Conservation (phyloP, 2,329 filamentous ascomycete genomes). For the Cyanodermella asteris region DNA sequence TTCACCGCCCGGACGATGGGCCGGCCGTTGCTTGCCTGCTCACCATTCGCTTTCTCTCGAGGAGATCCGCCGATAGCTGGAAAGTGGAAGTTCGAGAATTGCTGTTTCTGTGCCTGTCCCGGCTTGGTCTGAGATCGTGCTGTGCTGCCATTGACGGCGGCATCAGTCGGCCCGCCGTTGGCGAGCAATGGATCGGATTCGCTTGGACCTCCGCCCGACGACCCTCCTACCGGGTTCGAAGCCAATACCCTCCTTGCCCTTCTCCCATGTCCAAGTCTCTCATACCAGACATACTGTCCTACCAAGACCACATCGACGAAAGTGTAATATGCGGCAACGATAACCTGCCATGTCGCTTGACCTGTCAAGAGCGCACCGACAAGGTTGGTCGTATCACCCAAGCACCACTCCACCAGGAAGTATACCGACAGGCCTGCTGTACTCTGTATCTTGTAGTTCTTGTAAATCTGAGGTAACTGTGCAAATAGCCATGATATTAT, state of each 20-base stretch:
- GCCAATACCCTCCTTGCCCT: too few species aligned
- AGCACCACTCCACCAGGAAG: slow-evolving; percentile 43
- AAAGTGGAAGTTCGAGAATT: not conserved
- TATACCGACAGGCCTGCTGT: slow-evolving; percentile 43
- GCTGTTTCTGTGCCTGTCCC: not conserved
- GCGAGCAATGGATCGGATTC: too few species aligned
- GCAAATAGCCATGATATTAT: slow-evolving; percentile 49
- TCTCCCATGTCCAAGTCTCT: slow-evolving; percentile 7
- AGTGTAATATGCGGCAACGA: slow-evolving; percentile 43
- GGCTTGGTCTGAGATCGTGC: not conserved
- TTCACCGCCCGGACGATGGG: slow-evolving; percentile 12
- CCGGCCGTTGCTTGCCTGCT: too few species aligned
- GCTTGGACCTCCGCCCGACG: slow-evolving; percentile 1
- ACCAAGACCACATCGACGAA: slow-evolving; percentile 41
- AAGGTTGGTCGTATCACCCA: slow-evolving; percentile 42
- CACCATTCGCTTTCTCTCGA: slow-evolving; percentile 14
- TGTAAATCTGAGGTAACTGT: slow-evolving; percentile 47
- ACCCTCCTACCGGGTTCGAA: too few species aligned
- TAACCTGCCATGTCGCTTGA: slow-evolving; percentile 44
- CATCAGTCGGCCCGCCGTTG: not conserved
- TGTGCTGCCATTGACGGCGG: not conserved
- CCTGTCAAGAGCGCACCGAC: slow-evolving; percentile 39
- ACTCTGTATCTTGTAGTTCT: slow-evolving; percentile 41
- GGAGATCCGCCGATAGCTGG: slow-evolving; percentile 10
- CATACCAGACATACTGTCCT: slow-evolving; percentile 43